Evolutionary conservation across 2,329 filamentous ascomycete species (phyloP), one percentile per base, ranked within the genome.

Genomic region (Pseudohalonectria lignicola): DNA sequence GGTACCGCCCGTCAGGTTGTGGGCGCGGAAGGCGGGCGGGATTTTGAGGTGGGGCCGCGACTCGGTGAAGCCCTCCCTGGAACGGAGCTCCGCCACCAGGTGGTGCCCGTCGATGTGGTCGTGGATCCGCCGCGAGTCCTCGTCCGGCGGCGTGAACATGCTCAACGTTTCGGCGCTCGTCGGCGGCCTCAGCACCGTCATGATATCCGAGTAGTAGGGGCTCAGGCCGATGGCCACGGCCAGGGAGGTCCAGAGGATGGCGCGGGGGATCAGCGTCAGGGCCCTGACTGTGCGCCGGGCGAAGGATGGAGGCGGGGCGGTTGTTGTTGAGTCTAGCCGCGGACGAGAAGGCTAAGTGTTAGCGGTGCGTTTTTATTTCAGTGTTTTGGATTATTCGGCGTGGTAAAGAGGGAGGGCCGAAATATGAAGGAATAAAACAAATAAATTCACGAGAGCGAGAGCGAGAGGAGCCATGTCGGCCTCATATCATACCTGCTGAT

Each of bases 41-140:
- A 95, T 82, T 60, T 88, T 92, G 55, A 95, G 66, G 55, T 94
- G 86, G 10, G 90, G 90, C 30, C 92, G 75, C 25, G 82, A 81
- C 57, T 94, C 87, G 25, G 66, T 71, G 57, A 81, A 82, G 19
- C 74, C 72, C 1, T 77, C 66, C 49, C 83, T 70, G 15, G 61
- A 59, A 34, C 88, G 80, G 36, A 96, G 66, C 31, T 72, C 66
- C n/a, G 67, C 56, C 4, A 82, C 71, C n/a, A 94, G 56, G 1
- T 86, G 81, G 62, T 92, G 86, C 33, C 67, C 73, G 52, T 79
- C 74, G 57, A 96, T 86, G 52, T 75, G 73, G 8, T 76, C 67
- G 47, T 95, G 82, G 49, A 93, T 75, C 44, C 74, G 69, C 45
- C 52, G 61, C 20, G 66, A 58, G 39, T 71, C 62, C 10, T 70